Percentiles rank a stretch among this genome's conserved stretches.
These are phyloP conservation scores for Stephanocyclus meneghinianus DNA, from an alignment of 352 stramenopile species.

Conservation along the genomic window DNA sequence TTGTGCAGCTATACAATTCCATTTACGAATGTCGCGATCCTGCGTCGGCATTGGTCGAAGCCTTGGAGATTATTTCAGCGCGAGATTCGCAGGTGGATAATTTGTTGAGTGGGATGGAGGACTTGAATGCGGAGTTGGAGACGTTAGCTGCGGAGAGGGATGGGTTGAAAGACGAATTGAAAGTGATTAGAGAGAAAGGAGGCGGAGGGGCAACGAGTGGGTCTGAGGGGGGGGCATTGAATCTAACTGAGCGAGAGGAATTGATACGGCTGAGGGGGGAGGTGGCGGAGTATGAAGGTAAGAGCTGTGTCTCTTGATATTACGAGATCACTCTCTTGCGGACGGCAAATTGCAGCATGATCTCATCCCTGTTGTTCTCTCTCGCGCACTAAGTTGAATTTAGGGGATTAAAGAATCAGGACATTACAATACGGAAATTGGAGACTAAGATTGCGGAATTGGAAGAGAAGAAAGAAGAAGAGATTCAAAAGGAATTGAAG, in stretches of 20 bases:
- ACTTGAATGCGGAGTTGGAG: slow-evolving; percentile 63
- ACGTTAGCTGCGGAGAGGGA: slow-evolving; percentile 26
- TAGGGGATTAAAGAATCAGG: slow-evolving; percentile 92
- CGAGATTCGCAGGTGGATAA: slow-evolving; percentile 62
- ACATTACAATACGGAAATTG: slow-evolving; percentile 95
- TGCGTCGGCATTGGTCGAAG: slow-evolving; percentile 80
- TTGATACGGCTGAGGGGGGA: slow-evolving; percentile 85
- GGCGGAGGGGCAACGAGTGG: slow-evolving; percentile 7
- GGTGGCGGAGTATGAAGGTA: slow-evolving; percentile 88
- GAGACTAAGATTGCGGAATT: slow-evolving; percentile 88
- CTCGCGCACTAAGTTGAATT: slow-evolving; percentile 84
- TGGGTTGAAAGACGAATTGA: slow-evolving; percentile 21
- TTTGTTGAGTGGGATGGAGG: slow-evolving; percentile 59
- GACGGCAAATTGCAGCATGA: neutral
- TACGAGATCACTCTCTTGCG: neutral
- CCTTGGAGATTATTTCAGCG: slow-evolving; percentile 59
- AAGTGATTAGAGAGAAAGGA: slow-evolving; percentile 16
- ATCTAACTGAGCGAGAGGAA: slow-evolving; percentile 55
- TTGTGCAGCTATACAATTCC: slow-evolving; percentile 87
- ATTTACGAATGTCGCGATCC: slow-evolving; percentile 88
- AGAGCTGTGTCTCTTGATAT: neutral
- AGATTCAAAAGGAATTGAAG: slow-evolving; percentile 85
- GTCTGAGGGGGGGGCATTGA: slow-evolving; percentile 32
- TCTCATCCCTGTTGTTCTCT: neutral
- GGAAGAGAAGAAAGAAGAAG: slow-evolving; percentile 83